Base-by-base conservation (phyloP, 1,284 basidiomycete species). In the Moniliophthora roreri region DNA sequence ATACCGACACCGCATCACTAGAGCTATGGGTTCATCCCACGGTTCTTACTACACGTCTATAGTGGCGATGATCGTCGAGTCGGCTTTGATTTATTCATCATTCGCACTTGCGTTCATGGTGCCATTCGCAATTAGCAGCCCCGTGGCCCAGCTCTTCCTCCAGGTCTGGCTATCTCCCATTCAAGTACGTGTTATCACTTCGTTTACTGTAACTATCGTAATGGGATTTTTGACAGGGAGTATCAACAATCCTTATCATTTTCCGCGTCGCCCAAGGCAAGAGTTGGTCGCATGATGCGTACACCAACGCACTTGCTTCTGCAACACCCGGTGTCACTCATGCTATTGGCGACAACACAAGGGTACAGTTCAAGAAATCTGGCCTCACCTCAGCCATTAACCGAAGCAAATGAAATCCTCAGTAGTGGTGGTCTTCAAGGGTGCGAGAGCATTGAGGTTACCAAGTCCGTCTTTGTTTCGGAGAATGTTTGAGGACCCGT, bases 61-160 rank as follows among this genome's bases (percentile, higher is more conserved):
- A 11, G 57, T 57, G 1, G 60, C 61, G 1, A 64, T 66, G 50
- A 42, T 63, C 36, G 50, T 62, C 37, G 64, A 66, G 45, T 63
- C 62, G 2, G 60, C 63, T 11, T 56, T 59, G 34, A 60, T 65
- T 11, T 64, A 63, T 48, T 61, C 63, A 3, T 28, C 51, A 0
- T 62, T 61, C 23, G 55, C 58, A 4, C 40, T 66, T 1, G 47
- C 62, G 15, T 62, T 64, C 18, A 38, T 66, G 16, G 50, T 64
- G n/a, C 52, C 61, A 0, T 65, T 60, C 42, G 45, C 50, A 16
- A 48, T 55, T 1, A 52, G 54, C 42, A 57, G 52, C 23, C 46
- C 58, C 4, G 36, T 60, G 9, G 53, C 60, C 18, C 58, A 63
- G 28, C 46, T 62, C 13, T 59, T 64, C 23, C 38, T 66, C 9